These are phyloP conservation scores for Globomyces pollinis-pini DNA, from an alignment of 192 early-diverging fungal species.

Conservation along the genomic window DNA sequence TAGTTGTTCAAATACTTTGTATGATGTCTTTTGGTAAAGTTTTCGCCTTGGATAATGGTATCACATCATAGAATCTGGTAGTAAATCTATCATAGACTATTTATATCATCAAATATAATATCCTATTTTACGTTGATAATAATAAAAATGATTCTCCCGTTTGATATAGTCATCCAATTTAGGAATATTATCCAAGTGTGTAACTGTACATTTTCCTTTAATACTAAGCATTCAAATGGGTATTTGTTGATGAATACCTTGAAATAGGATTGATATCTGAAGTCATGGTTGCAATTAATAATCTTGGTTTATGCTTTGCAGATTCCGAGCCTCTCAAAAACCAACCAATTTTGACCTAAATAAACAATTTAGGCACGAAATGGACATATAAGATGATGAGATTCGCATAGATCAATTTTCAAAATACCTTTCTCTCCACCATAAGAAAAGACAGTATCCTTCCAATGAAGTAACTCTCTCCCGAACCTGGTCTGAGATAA, in stretches of 20 bases:
- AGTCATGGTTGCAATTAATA: slow-evolving; percentile 82
- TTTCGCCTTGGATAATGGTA: slow-evolving; percentile 67
- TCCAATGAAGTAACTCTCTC: slow-evolving; percentile 1
- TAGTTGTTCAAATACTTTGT: background rate
- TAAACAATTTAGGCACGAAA: too few relatives aligned
- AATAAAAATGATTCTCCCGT: slow-evolving; percentile 74
- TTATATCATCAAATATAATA: background rate
- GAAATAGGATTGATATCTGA: slow-evolving; percentile 69
- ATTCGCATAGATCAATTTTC: too few relatives aligned
- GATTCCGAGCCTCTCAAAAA: background rate
- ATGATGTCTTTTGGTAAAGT: slow-evolving; percentile 71
- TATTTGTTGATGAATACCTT: slow-evolving; percentile 4
- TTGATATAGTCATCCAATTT: slow-evolving; percentile 54
- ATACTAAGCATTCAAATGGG: slow-evolving; percentile 19
- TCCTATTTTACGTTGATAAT: slow-evolving; percentile 48
- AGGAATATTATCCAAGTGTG: slow-evolving; percentile 56
- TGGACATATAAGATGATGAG: too few relatives aligned
- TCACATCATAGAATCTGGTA: slow-evolving; percentile 77
- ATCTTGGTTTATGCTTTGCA: slow-evolving; percentile 49
- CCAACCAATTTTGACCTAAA: background rate
- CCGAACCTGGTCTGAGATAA: too few relatives aligned
- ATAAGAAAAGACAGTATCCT: background rate
- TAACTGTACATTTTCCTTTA: slow-evolving; percentile 68
- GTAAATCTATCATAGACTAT: slow-evolving; percentile 75
- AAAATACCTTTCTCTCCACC: background rate